Conservation (phyloP, 2,329 filamentous ascomycete species). For the Peltaster fructicola region DNA sequence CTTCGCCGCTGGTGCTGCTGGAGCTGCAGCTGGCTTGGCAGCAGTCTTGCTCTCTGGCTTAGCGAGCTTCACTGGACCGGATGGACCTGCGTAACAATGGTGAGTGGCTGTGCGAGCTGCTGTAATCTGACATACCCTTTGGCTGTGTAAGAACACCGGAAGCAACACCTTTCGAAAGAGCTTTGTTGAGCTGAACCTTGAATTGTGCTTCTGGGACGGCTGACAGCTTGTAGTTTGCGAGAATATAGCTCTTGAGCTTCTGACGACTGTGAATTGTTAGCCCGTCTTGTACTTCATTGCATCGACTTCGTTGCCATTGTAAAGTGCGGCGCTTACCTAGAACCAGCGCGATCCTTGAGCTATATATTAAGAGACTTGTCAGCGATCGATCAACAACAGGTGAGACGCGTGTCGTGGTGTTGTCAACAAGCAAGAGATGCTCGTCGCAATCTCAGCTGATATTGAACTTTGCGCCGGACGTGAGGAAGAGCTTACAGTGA, state of each 20-base stretch:
- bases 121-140: slow-evolving; percentile 50
- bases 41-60: slow-evolving; percentile 29
- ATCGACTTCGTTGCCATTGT: too few relatives aligned
- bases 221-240: slow-evolving; percentile 49
- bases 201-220: slow-evolving; percentile 38
- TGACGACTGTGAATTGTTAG: slow-evolving; percentile 45
- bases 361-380: slow-evolving; percentile 31
- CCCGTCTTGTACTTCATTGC: too few relatives aligned
- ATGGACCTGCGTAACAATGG: slow-evolving; percentile 43
- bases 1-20: slow-evolving; percentile 26
- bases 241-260: slow-evolving; percentile 59
- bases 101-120: slow-evolving; percentile 9
- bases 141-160: slow-evolving; percentile 76
- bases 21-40: slow-evolving; percentile 17
- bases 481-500: slow-evolving; percentile 42
- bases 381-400: too few relatives aligned
- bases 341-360: slow-evolving; percentile 55
- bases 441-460: slow-evolving; percentile 14
- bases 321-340: too few relatives aligned
- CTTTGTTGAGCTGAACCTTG: slow-evolving; percentile 70
- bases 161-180: slow-evolving; percentile 64
- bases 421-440: slow-evolving; percentile 5
- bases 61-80: slow-evolving; percentile 72
- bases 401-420: too few relatives aligned
- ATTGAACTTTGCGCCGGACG: slow-evolving; percentile 28